A percentile compares a stretch with the other conserved stretches of the same genome.
Evolutionary conservation across 257 asterid genomes (phyloP).

Genomic region (Osmanthus fragrans): DNA sequence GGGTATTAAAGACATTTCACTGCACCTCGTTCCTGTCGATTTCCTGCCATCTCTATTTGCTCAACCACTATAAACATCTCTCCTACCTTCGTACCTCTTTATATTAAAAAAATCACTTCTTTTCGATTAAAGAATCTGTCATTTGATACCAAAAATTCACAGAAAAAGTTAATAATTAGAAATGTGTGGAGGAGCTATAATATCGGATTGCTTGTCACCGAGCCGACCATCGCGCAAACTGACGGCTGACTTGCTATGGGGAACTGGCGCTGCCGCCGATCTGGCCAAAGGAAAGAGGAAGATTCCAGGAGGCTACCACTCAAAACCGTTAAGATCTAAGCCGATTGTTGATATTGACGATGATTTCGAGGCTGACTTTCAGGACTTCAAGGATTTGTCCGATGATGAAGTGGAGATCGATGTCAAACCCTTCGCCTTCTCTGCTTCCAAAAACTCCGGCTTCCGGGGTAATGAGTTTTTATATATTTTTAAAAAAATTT

Average conservation of each 20-base stretch:
- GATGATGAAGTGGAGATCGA: conserved; percentile 48
- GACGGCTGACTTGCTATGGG: conserved; percentile 90
- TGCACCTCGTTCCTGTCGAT: conserved; percentile 46
- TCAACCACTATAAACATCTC: conserved; percentile 8
- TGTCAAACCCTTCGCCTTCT: conserved; percentile 48
- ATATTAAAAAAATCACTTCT: not conserved
- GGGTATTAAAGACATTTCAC: conserved; percentile 22
- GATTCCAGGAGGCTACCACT: conserved; percentile 35
- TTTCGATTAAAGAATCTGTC: not conserved
- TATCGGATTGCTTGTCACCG: conserved; percentile 58
- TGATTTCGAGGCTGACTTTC: conserved; percentile 86
- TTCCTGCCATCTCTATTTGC: conserved; percentile 26
- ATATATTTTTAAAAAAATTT: no score
- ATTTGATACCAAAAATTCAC: conserved; percentile 18
- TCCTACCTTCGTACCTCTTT: not conserved
- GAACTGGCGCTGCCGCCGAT: conserved; percentile 43
- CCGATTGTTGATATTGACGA: conserved; percentile 47
- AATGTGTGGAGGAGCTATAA: conserved; percentile 96
- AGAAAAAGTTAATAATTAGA: conserved; percentile 4
- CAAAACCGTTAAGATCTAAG: conserved; percentile 62
- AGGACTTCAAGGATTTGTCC: conserved; percentile 65
- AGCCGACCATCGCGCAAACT: conserved; percentile 66
- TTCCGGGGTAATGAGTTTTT: conserved; percentile 26
- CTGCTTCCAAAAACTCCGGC: conserved; percentile 44
- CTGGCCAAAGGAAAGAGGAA: conserved; percentile 41